Percentiles rank a stretch among this genome's conserved stretches.
These are phyloP conservation scores for Cyclanthera cordifolia DNA, from an alignment of 306 rosid genomes.

Conservation along the genomic window DNA sequence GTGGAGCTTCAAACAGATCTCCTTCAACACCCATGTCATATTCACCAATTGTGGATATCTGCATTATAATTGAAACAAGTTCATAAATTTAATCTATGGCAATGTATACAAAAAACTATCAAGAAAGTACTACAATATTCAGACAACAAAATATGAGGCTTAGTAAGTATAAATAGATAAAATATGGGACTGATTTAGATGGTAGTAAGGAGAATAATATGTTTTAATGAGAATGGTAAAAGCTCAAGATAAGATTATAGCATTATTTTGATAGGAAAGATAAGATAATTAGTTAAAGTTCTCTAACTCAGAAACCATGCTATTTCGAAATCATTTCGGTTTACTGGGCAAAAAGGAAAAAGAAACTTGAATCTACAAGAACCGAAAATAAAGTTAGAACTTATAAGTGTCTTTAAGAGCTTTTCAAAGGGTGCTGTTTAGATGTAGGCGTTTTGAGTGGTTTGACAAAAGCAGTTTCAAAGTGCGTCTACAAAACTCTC, in stretches of 20 bases:
- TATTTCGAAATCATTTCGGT: neutral
- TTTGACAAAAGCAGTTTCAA: too few species aligned
- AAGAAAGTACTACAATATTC: neutral
- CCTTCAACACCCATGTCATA: constrained; percentile 87
- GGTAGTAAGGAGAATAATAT: neutral
- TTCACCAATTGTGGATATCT: constrained; percentile 50
- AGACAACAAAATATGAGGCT: neutral
- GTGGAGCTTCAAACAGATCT: constrained; percentile 91
- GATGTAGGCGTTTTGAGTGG: too few species aligned
- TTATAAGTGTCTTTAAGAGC: neutral
- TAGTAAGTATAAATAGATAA: neutral
- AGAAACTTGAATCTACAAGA: neutral
- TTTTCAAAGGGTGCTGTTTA: neutral
- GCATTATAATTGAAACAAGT: constrained; percentile 14
- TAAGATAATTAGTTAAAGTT: neutral
- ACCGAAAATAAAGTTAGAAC: neutral
- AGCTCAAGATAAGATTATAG: neutral
- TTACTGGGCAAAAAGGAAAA: neutral
- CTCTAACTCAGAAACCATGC: neutral
- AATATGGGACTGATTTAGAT: neutral
- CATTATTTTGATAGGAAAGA: too few species aligned
- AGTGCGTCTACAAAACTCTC: too few species aligned
- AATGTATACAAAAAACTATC: neutral
- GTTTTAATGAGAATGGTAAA: neutral
- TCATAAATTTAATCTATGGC: neutral